Evolutionary conservation across 805 yeast genomes (phyloP).

Genomic region (Spathaspora sp.): DNA sequence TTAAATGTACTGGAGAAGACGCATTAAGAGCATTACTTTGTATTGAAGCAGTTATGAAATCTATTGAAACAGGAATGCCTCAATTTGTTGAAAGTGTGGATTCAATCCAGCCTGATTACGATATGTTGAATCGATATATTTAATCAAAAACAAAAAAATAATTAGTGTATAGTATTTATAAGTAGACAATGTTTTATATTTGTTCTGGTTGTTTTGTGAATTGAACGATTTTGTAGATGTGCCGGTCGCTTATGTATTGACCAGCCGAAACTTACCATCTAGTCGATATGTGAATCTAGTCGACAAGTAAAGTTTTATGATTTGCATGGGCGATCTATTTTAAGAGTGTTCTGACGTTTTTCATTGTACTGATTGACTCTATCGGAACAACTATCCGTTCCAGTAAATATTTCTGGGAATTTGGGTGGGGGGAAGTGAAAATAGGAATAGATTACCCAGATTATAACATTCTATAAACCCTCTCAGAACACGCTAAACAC

Average conservation of each 20-base stretch:
- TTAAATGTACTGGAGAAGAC: constrained; percentile 30
- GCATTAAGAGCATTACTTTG: constrained; percentile 32
- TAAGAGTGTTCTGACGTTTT: too few species aligned
- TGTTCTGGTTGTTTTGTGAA: too few species aligned
- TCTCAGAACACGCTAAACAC: too few species aligned
- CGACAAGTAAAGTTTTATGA: too few species aligned
- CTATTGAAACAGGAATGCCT: constrained; percentile 29
- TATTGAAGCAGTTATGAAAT: constrained; percentile 30
- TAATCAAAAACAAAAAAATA: background rate
- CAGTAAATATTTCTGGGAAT: background rate
- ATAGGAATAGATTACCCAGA: too few species aligned
- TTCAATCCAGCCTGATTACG: constrained; percentile 13
- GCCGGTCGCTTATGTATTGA: too few species aligned
- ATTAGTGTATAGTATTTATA: background rate
- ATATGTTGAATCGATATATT: constrained; percentile 6
- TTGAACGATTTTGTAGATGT: too few species aligned
- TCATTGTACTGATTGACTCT: background rate
- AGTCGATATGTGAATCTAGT: too few species aligned
- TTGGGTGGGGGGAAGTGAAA: background rate
- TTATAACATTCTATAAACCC: background rate
- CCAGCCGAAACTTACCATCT: too few species aligned
- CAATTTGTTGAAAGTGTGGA: constrained; percentile 20
- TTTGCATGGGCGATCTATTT: too few species aligned
- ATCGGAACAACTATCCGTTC: background rate
- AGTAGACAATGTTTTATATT: background rate